These are phyloP conservation scores for Coemansia sp. DNA, from an alignment of 192 early-diverging fungal species.

Conservation along the genomic window DNA sequence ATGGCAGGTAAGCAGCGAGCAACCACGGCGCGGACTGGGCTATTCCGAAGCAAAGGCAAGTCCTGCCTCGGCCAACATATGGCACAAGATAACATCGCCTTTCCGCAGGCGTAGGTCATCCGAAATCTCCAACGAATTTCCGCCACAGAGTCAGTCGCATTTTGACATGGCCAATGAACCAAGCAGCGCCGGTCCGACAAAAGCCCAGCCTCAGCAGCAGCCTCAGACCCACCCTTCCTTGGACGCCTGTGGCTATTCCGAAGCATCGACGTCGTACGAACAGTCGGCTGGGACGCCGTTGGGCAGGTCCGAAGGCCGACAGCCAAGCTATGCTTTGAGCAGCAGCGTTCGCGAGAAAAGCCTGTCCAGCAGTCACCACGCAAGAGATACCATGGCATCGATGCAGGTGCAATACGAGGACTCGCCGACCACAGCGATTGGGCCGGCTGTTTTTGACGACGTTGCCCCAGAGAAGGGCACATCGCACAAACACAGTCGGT, in stretches of 20 bases:
- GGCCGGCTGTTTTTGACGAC: slow-evolving; percentile 21
- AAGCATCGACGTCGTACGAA: neutral
- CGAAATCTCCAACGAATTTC: neutral
- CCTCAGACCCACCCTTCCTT: neutral
- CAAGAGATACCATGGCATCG: slow-evolving; percentile 21
- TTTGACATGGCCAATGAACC: neutral
- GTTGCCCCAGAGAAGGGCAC: neutral
- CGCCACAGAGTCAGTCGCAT: neutral
- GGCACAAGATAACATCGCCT: slow-evolving; percentile 5
- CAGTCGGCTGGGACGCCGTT: neutral
- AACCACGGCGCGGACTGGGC: neutral
- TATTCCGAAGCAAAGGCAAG: neutral
- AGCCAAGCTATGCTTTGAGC: neutral
- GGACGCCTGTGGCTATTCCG: neutral
- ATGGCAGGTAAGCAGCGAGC: neutral
- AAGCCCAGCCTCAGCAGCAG: neutral
- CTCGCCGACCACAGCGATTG: slow-evolving; percentile 10
- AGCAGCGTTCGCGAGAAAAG: neutral
- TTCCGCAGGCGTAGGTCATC: slow-evolving; percentile 2
- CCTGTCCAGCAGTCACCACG: neutral
- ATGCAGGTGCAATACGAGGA: slow-evolving; percentile 14
- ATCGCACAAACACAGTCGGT: slow-evolving; percentile 5
- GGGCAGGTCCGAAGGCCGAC: neutral
- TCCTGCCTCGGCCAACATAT: neutral
- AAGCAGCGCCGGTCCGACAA: neutral